Percentiles rank a stretch among this genome's conserved stretches.
These are phyloP conservation scores for Mucuna pruriens DNA, from an alignment of 306 rosid genomes.

Conservation along the genomic window DNA sequence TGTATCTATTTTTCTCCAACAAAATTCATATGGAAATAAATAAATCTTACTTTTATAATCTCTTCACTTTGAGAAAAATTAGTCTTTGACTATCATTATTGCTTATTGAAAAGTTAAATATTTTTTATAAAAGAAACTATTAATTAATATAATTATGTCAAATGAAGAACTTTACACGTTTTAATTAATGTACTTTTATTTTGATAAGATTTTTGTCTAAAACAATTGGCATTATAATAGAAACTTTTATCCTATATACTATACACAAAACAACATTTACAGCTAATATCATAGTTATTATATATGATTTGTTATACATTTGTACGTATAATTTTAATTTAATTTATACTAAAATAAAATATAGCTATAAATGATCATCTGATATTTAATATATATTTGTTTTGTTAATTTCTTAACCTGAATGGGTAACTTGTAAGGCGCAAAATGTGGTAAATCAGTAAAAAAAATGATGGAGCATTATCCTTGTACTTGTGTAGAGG, in stretches of 20 bases:
- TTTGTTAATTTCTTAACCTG: not conserved
- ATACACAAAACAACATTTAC: not conserved
- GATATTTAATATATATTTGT: not conserved
- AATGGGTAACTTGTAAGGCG: not conserved
- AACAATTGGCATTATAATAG: not conserved
- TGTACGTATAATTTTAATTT: not conserved
- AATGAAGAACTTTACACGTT: not conserved
- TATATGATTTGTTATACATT: not conserved
- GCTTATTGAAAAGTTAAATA: not conserved
- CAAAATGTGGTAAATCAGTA: not conserved
- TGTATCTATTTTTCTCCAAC: not conserved
- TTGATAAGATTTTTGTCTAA: not conserved
- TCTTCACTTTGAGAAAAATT: not conserved
- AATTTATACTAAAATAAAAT: not conserved
- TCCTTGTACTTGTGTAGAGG: not conserved
- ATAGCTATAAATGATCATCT: not conserved
- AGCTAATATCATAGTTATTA: not conserved
- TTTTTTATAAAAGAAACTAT: not conserved
- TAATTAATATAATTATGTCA: not conserved
- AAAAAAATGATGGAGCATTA: not conserved
- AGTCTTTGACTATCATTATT: not conserved
- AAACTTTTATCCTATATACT: not conserved
- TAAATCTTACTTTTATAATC: not conserved
- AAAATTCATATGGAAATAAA: not conserved
- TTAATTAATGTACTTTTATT: not conserved